Evolutionary conservation across 148 eudicot genomes (phyloP), one percentile per base, ranked within the genome.

Genomic region (Silene latifolia): DNA sequence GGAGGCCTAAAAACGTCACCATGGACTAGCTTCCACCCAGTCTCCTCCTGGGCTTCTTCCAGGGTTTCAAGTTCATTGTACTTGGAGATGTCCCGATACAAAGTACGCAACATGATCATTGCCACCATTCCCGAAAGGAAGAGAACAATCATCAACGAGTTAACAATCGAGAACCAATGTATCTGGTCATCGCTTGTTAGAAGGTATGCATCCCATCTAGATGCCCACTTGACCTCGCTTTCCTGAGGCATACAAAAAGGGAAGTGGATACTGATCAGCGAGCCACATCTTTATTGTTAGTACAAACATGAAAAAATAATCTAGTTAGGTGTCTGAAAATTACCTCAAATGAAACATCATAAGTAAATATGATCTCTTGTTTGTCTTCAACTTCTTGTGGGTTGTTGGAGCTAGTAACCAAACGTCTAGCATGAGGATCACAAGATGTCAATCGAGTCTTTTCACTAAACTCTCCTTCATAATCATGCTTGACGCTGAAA

Each of bases 121-220:
- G 87, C 87, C 67, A 84, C 87, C 87, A 84, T 84, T 19, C 87
- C 87, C 25, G 87, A 84, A 44, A 84, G 85, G 77, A 84, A 84
- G 29, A 84, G 79, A 18, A 84, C 85, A 61, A 84, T 84, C 87
- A 84, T 84, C 81, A 84, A 76, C 6, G 87, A 84, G 77, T 84
- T 84, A 42, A 84, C 82, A 19, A 84, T 84, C 32, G 87, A 84
- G 69, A 84, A 84, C 87, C 87, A 84, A 71, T 84, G 87, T 18
- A 84, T 84, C 67, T 84, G 87, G 82, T 84, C 87, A 78, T 84
- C 87, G 9, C 84, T 79, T 82, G 81, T 84, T 10, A 84, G 76
- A 39, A 84, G 87, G 77, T 84, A 84, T 6, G 86, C 82, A 71
- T 83, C 86, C 86, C 86, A 84, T 69, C 87, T 81, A 21, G 85